Evolutionary conservation across 2,329 filamentous ascomycete genomes (phyloP), one percentile per base, ranked within the genome.

Genomic region (Graphiopsis chlorocephala): DNA sequence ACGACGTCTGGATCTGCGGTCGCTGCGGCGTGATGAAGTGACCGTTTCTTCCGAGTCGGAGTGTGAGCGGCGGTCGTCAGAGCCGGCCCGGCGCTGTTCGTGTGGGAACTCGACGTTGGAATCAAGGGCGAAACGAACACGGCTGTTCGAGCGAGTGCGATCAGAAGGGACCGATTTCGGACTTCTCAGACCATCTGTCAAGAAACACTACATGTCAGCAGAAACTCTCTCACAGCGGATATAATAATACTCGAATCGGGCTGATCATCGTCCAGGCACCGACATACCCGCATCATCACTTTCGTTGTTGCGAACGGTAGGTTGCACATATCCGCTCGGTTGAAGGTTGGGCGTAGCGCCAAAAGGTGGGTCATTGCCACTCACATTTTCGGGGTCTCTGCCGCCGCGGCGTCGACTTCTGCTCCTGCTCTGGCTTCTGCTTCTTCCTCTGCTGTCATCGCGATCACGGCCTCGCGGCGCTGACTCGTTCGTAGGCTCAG

Each of bases 311-410:
- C 62, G 53, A 53, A 52, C 29, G 7, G 17, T 45, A 47, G 50
- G 29, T n/a, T 45, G 23, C n/a, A 29, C 35, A 25, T 35, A 28
- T 47, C 12, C 47, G n/a, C 11, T 35, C 4, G 38, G 52, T 31
- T 56, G 28, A 53, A 52, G n/a, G 15, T n/a, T 38, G 59, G 59
- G 29, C 47, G 59, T n/a, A 52, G 45, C 50, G n/a, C 26, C 26
- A 53, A 20, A 11, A 53, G 50, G 50, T 28, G 26, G 17, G 48
- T 62, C 17, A 42, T 58, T 58, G 62, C 53, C 72, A 83, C 81
- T 83, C 81, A 83, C 81, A 82, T 83, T 80, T 69, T 80, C 79
- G 74, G 78, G 76, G 70, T 73, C 74, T 65, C 71, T 73, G 61
- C 68, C 65, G 29, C 61, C 63, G 20, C 50, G 17, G 17, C 50